Percentiles rank a stretch among this genome's conserved stretches.
Conservation (phyloP, 2,329 filamentous ascomycete genomes). For the Aspergillus sp. region DNA sequence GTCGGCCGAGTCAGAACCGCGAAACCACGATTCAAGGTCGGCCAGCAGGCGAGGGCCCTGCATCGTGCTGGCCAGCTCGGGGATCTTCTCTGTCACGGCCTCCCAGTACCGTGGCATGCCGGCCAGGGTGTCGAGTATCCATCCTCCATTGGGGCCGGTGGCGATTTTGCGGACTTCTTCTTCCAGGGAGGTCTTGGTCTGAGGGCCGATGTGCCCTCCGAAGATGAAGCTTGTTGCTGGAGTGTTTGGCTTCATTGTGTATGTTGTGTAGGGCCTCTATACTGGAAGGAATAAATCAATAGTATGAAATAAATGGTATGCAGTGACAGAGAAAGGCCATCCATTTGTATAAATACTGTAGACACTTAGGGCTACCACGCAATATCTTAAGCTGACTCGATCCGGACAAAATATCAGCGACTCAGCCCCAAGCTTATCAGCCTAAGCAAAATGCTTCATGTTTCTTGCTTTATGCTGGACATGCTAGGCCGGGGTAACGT, state of each 20-base stretch:
- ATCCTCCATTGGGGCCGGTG: neutral
- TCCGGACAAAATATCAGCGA: no score
- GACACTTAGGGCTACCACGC: no score
- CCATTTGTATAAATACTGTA: no score
- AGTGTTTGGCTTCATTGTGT: neutral
- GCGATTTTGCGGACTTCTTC: neutral
- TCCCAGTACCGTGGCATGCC: neutral
- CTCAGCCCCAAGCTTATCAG: no score
- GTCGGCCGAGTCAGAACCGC: neutral
- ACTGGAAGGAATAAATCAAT: no score
- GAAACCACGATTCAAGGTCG: neutral
- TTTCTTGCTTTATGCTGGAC: no score
- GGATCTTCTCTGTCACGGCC: neutral
- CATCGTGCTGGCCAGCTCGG: neutral
- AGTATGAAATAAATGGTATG: no score
- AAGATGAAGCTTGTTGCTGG: neutral
- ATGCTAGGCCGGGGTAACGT: no score
- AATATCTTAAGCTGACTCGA: no score
- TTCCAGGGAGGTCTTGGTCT: neutral
- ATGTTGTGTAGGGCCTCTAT: no score
- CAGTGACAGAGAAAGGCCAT: no score
- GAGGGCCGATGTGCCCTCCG: neutral
- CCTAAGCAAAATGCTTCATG: no score
- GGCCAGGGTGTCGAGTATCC: neutral
- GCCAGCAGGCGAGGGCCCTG: neutral